Evolutionary conservation across 306 rosid genomes (phyloP).

Genomic region (Quercus parvula): DNA sequence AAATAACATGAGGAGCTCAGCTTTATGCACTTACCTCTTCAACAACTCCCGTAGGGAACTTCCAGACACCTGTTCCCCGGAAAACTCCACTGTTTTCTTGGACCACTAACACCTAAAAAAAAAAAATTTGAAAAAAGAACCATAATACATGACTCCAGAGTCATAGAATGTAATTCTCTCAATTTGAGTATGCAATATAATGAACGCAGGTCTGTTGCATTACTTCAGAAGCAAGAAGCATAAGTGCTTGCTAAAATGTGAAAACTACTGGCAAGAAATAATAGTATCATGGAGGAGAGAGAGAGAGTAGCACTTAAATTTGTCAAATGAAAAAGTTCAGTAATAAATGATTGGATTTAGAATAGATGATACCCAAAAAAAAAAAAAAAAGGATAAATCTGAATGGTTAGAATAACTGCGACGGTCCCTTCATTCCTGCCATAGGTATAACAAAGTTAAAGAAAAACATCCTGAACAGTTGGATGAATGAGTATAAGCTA

Average conservation of each 20-base stretch:
- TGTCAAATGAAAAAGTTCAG: neutral
- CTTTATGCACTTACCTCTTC: constrained; percentile 51
- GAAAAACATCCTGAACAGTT: no score
- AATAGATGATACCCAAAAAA: no score
- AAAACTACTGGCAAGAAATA: neutral
- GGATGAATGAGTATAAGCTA: no score
- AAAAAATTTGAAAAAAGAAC: neutral
- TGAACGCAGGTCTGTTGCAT: neutral
- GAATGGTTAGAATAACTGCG: no score
- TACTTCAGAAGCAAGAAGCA: neutral
- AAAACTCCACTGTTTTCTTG: constrained; percentile 71
- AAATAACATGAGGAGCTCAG: constrained; percentile 2
- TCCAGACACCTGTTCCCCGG: constrained; percentile 66
- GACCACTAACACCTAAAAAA: constrained; percentile 67
- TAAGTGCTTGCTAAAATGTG: neutral
- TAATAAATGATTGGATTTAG: no score
- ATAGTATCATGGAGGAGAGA: neutral
- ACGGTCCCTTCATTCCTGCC: no score
- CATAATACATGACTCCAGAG: neutral
- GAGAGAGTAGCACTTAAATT: neutral
- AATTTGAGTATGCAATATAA: neutral
- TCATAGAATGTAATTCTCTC: neutral
- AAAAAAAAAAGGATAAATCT: no score
- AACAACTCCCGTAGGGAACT: constrained; percentile 81
- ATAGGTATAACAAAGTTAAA: no score